Percentiles rank a stretch among this genome's conserved stretches.
These are phyloP conservation scores for Cladophialophora yegresii DNA, from an alignment of 2,329 filamentous ascomycete species.

Conservation along the genomic window DNA sequence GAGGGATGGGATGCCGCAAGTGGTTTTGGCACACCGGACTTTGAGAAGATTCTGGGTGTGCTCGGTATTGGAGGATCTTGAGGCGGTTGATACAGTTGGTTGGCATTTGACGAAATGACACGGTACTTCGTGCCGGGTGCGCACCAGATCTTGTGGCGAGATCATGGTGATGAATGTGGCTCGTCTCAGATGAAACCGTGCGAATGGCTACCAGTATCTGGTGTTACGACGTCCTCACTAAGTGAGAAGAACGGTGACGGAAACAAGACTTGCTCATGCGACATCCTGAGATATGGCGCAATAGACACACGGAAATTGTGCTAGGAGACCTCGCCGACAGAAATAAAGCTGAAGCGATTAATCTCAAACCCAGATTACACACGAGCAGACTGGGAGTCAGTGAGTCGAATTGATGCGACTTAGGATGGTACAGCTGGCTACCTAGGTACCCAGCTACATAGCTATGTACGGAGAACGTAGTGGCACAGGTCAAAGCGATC, in stretches of 20 bases:
- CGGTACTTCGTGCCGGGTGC: background rate
- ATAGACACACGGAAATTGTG: background rate
- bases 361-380: background rate
- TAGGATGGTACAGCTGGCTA: background rate
- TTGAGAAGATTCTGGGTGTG: slow-evolving; percentile 35
- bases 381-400: background rate
- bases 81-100: background rate
- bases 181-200: background rate
- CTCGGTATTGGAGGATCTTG: slow-evolving; percentile 20
- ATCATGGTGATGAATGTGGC: background rate
- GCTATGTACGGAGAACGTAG: no score
- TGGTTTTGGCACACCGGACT: slow-evolving; percentile 43
- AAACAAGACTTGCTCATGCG: background rate
- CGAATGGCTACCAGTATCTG: background rate
- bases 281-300: background rate
- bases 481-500: no score
- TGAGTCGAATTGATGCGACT: background rate
- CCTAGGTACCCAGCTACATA: no score
- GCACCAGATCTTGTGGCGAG: background rate
- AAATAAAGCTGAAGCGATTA: background rate
- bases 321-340: background rate
- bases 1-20: slow-evolving; percentile 48
- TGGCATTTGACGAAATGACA: background rate
- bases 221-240: background rate
- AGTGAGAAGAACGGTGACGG: no score